Evolutionary conservation across 805 yeast genomes (phyloP), one percentile per base, ranked within the genome.

Genomic region (Yarrowia hollandica): DNA sequence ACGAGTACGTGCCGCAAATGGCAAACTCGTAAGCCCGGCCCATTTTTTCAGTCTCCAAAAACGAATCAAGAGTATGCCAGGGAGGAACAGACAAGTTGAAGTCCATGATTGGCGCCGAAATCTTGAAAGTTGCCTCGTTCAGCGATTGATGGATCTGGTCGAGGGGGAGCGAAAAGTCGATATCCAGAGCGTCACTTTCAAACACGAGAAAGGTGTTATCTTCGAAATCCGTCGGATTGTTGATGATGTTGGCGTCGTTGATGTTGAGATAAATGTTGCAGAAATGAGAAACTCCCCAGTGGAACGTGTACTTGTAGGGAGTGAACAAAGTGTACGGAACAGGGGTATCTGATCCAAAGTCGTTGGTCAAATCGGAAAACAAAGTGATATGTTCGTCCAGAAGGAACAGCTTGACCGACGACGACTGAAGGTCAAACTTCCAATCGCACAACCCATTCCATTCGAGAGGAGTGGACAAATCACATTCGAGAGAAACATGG

Each of bases 11-110:
- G 0, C 97, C 96, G 1, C 71, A 71, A 15, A 90, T 70, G 1
- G 68, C 71, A 65, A 90, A 85, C 58, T 84, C 79, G 23, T 79
- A 74, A 0, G 90, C 82, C 62, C 83, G 74, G 0, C 96, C 98
- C 62, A 90, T 77, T 14, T 80, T 79, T 16, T 79, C 81, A 11
- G 79, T 72, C 46, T 79, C 78, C 74, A 88, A 69, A 64, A 92
- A 92, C 48, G 86, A 84, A 59, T 83, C 81, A 22, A 83, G 74
- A 0, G 98, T 91, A 67, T 90, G 95, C 96, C 98, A 94, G 0
- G 92, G 86, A 0, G 99, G 98, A 0, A 94, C 82, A 60, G 84
- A 86, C 2, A 91, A 69, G 0, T 80, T 74, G 46, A 94, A 66
- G 48, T 84, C 79, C 64, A 90, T 81, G 48, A 72, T 72, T 0